phyloP scores from a whole-genome alignment of 306 rosid genomes.

The Fagus crenata region DNA sequence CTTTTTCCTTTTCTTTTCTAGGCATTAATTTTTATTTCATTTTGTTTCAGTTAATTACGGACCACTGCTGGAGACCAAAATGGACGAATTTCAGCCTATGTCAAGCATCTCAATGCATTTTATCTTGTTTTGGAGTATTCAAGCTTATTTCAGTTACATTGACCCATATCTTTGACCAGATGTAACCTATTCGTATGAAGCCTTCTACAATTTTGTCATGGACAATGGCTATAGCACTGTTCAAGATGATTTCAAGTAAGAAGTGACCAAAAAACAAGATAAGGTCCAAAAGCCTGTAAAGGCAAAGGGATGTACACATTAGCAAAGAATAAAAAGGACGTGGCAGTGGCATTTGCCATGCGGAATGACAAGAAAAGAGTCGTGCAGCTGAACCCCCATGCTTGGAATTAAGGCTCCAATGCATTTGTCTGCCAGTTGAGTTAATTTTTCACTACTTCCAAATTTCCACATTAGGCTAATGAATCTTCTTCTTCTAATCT shows the following conservation, averaged over 20 bases:
- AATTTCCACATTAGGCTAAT: background rate
- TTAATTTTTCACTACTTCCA: background rate
- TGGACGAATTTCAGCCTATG: background rate
- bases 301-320: background rate
- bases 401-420: background rate
- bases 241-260: background rate
- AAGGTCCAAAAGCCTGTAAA: background rate
- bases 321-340: background rate
- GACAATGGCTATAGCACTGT: background rate
- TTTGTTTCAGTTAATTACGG: background rate
- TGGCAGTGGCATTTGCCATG: background rate
- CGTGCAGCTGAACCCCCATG: background rate
- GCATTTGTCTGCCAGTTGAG: background rate
- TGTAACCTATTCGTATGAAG: no score
- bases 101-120: background rate
- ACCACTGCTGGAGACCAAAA: background rate
- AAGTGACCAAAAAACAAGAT: background rate
- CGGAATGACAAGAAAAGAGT: background rate
- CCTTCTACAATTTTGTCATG: no score
- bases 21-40: background rate
- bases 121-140: background rate
- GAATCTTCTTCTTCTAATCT: background rate
- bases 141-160: background rate
- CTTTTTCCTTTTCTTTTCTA: background rate
- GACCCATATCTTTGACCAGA: no score